Base-by-base conservation (phyloP, 371 early-diverging fungal species). In the Saksenaea vasiformis region DNA sequence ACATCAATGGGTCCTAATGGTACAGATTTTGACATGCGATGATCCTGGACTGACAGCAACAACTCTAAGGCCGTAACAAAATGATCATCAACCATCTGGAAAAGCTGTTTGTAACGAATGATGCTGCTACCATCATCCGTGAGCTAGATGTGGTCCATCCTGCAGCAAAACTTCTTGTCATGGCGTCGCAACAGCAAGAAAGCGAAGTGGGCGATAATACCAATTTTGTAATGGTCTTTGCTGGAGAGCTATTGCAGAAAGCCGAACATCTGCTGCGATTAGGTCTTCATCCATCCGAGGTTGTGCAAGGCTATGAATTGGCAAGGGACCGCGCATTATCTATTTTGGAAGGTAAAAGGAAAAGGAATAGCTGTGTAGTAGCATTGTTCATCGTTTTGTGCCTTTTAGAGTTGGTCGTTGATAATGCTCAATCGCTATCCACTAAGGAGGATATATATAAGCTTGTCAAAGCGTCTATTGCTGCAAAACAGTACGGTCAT, bases 101-200 rank as follows among this genome's bases (percentile, higher is more conserved):
- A 68, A 96, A 97, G 80, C 87, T 99, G 56, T 94, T 99, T 74
- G 98, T 99, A 55, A 99, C 99, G 17, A 97, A 93, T 81, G 99
- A 99, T 84, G 99, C 99, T 47, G 99, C 99, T 22, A 99, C 99
- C 58, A 99, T 99, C 71, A 93, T 99, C 72, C 92, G 93, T 68
- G 98, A 97, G 69, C 85, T 99, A 60, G 98, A 99, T 66, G 97
- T 99, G 53, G 92, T 94, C 24, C 99, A 99, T 83, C 99, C 99
- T 31, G 99, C 99, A 22, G 99, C 98, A 36, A 95, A 95, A 81
- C 79, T 99, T 35, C 73, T 99, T 37, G 98, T 98, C 14, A 90
- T 93, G 90, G 95, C 98, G 36, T 93, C 94, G 65, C 98, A 99
- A 77, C 96, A 98, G 74, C 99, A 99, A 80, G 99, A 99, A 74